Conservation (phyloP, 2,329 filamentous ascomycete species). For the Trichoderma semiorbis region DNA sequence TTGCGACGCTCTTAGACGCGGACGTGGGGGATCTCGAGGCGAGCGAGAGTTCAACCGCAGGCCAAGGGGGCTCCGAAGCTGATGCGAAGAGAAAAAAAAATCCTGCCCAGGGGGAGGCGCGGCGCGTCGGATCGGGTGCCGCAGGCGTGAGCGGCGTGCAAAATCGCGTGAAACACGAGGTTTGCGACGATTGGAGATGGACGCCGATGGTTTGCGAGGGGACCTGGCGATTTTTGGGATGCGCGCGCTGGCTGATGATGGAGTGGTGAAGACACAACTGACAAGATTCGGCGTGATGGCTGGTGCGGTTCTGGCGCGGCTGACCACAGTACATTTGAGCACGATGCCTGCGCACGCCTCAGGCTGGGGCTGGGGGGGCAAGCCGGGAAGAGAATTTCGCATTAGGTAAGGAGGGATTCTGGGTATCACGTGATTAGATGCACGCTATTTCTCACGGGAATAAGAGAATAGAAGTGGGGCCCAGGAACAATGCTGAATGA, state of each 20-base stretch:
- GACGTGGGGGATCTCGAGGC: constrained; percentile 23
- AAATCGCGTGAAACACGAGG: constrained; percentile 53
- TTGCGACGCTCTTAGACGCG: constrained; percentile 18
- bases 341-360: constrained; percentile 36
- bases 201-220: constrained; percentile 56
- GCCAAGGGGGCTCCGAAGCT: constrained; percentile 15
- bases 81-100: constrained; percentile 33
- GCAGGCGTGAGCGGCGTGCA: constrained; percentile 44
- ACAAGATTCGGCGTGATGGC: constrained; percentile 50
- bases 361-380: constrained; percentile 17
- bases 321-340: constrained; percentile 43
- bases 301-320: constrained; percentile 40
- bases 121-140: constrained; percentile 42
- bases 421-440: not conserved
- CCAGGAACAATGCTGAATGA: not conserved
- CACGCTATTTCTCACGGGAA: not conserved
- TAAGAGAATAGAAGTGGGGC: not conserved
- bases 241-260: constrained; percentile 55
- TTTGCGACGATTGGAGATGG: constrained; percentile 53
- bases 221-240: constrained; percentile 60
- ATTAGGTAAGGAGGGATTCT: not conserved
- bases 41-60: constrained; percentile 13
- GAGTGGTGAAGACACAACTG: constrained; percentile 52
- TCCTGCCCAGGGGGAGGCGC: constrained; percentile 40
- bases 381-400: constrained; percentile 1